A percentile compares a stretch with the other conserved stretches of the same genome.
Conservation (phyloP, 2,329 filamentous ascomycete genomes). For the Phialophora chinensis region DNA sequence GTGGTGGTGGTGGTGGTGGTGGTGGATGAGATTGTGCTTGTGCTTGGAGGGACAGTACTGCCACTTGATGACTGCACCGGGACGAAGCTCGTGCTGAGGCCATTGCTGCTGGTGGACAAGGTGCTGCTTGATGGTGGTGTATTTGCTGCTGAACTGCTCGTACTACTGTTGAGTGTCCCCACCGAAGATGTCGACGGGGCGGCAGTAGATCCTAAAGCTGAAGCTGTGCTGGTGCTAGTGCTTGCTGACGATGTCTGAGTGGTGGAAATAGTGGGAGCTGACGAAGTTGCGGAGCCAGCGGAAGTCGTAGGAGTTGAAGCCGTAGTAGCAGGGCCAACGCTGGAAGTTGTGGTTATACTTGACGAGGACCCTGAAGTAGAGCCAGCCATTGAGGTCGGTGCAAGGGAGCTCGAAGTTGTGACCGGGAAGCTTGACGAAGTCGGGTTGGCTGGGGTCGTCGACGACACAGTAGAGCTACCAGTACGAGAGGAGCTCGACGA, state of each 20-base stretch:
- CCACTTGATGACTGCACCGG: background rate
- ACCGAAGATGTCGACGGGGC: background rate
- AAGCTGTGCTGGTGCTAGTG: background rate
- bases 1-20: background rate
- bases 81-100: slow-evolving; percentile 15
- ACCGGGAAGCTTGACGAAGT: slow-evolving; percentile 5
- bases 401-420: background rate
- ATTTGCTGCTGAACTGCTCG: background rate
- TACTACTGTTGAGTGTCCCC: background rate
- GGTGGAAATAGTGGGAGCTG: background rate
- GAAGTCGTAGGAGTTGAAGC: background rate
- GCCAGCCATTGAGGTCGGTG: background rate
- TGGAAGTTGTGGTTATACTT: background rate
- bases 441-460: background rate
- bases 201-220: background rate
- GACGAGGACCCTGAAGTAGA: background rate
- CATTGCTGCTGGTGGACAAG: background rate
- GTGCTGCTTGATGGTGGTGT: background rate
- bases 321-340: background rate
- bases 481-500: slow-evolving; percentile 2
- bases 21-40: slow-evolving; percentile 2
- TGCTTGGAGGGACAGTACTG: background rate
- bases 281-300: background rate
- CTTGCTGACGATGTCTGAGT: background rate
- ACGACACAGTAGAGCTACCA: background rate